Evolutionary conservation across 1,284 basidiomycete species (phyloP), one percentile per base, ranked within the genome.

Genomic region (Uromyces viciae-fabae): DNA sequence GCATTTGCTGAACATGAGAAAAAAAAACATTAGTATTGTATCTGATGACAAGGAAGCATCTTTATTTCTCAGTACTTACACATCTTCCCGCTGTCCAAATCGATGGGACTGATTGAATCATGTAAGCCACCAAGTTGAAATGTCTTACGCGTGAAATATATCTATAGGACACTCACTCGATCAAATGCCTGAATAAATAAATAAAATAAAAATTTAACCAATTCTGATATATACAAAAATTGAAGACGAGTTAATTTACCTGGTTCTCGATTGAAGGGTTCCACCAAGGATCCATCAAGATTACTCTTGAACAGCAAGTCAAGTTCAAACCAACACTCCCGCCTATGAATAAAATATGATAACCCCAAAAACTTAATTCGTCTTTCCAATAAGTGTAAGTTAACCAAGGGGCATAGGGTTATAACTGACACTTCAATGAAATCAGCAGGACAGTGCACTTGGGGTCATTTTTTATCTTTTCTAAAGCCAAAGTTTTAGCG

Each of bases 241-340:
- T 56, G 14, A n/a, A 33, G 42, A 66, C 22, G 28, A 66, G 33
- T 8, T 36, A 25, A 22, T 62, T 77, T 17, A 78, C 76, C 66
- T 78, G 76, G 11, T 25, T 56, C 25, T 78, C 76, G n/a, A 78
- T 60, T 31, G 76, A 52, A 1, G 76, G 76, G 25, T 78, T 78
- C 76, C 76, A 78, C 76, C 76, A 78, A 19, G 76, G 54, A 58
- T 84, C 84, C 46, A 82, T 75, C 1, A 84, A 78, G 40, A 85
- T 81, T 31, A 84, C 84, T 19, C 83, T 82, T 28, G 82, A 83
- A 87, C 96, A 98, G 75, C 91, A 92, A 0, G 95, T 98, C 84
- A 99, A 85, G 85, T 99, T 99, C 56, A 99, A 89, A 73, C 95
- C 94, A 90, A 83, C 28, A 81, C 52, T 78, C 15, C 76, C 76